Conservation (phyloP, 345 rosid genomes). For the Murraya paniculata region DNA sequence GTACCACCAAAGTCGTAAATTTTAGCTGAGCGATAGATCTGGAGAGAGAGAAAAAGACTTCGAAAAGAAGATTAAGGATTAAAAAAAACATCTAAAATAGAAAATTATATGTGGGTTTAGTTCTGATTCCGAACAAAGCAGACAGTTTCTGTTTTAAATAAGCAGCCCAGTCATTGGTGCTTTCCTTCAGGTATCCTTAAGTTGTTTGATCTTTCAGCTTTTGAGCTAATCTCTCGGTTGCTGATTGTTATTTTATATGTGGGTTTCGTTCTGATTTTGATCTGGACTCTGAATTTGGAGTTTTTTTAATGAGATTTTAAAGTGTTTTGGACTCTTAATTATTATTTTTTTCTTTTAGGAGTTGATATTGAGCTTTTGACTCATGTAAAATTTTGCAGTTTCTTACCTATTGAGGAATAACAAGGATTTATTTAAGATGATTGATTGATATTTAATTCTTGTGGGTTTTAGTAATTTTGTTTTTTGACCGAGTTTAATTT, state of each 20-base stretch:
- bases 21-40: background rate
- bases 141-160: background rate
- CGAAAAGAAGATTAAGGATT: no score
- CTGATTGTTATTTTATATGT: background rate
- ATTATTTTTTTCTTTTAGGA: background rate
- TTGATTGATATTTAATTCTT: background rate
- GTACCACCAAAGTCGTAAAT: background rate
- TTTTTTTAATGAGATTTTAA: background rate
- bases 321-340: background rate
- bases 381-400: background rate
- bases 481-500: background rate
- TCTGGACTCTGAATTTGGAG: background rate
- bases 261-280: slow-evolving; percentile 6
- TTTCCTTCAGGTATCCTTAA: background rate
- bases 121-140: background rate
- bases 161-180: background rate
- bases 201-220: background rate
- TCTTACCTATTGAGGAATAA: no score
- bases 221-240: background rate
- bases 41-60: background rate
- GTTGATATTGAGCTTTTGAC: background rate
- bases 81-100: background rate
- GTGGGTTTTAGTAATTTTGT: background rate
- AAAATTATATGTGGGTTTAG: background rate
- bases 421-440: background rate